Base-by-base conservation (phyloP, 2,329 filamentous ascomycete genomes). In the Ascosphaera aggregata region DNA sequence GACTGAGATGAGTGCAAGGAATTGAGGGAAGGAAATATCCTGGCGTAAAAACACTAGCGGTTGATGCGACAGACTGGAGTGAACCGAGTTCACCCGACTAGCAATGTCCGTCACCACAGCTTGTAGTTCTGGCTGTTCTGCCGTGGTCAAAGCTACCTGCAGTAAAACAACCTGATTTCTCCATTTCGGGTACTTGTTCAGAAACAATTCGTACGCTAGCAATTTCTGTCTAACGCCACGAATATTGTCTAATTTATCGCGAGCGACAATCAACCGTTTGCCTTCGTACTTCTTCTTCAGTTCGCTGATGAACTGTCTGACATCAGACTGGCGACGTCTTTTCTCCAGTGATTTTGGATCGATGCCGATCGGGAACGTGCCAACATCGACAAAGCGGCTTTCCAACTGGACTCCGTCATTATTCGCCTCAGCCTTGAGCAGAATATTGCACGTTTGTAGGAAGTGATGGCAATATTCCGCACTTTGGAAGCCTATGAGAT, bases 391-490 rank as follows among this genome's bases (percentile, higher is more conserved):
- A 42, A 86, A 78, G 52, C 80, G 84, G 46, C 80, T 80, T 45
- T 86, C 73, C 60, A 82, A 93, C 43, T 92, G 81, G 45, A 95
- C 82, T 9, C 85, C 84, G 50, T 92, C 94, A n/a, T n/a, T n/a
- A n/a, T n/a, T n/a, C n/a, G n/a, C n/a, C n/a, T n/a, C n/a, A n/a
- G n/a, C 41, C 61, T 64, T 27, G 22, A 27, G 22, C 11, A n/a
- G n/a, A n/a, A n/a, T n/a, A n/a, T n/a, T n/a, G 61, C 89, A 95
- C 54, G 80, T 86, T 61, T 84, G 93, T 47, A 98, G 62, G 62
- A 95, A 98, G 60, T 98, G 89, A 39, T 89, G 72, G n/a, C 85
- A 86, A 53, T 98, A 98, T 61, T 95, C 86, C 62, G 94, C 95
- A 19, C 89, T 98, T 60, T 98, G 89, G 65, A 98, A 95, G 22